Conservation (phyloP, 1,284 basidiomycete species). For the Tausonia pullulans region DNA sequence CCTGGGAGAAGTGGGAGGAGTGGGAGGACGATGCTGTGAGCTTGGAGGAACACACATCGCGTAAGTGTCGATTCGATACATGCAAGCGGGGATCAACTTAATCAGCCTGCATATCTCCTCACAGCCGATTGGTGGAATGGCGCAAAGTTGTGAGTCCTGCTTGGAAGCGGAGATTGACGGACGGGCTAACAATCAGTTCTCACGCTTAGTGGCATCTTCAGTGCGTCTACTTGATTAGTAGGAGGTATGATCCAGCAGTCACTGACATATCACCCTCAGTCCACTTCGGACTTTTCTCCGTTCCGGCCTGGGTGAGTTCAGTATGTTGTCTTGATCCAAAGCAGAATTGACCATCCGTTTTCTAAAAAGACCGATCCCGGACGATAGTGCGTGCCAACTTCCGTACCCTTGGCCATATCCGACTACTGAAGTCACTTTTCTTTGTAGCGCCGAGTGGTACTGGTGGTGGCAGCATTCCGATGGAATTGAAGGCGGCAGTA, state of each 20-base stretch:
- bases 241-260: conserved; percentile 38
- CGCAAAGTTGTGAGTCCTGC: conserved; percentile 29
- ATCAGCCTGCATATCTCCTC: too few relatives aligned
- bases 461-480: conserved; percentile 30
- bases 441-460: conserved; percentile 44
- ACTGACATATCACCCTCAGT: conserved; percentile 49
- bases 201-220: background rate
- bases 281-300: conserved; percentile 50
- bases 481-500: conserved; percentile 11
- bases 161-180: too few relatives aligned
- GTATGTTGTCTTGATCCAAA: conserved; percentile 26
- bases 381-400: conserved; percentile 27
- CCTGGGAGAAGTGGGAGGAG: background rate
- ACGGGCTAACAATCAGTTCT: background rate
- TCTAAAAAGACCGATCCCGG: conserved; percentile 20
- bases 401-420: too few relatives aligned
- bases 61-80: background rate
- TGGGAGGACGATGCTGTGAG: conserved; percentile 23
- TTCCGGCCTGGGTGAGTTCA: conserved; percentile 24
- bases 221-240: background rate
- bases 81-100: too few relatives aligned
- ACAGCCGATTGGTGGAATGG: conserved; percentile 33
- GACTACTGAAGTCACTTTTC: too few relatives aligned
- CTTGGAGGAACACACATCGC: conserved; percentile 43
- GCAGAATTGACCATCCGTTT: background rate